Conservation (phyloP, 2,329 filamentous ascomycete species). For the Fusarium sp. region DNA sequence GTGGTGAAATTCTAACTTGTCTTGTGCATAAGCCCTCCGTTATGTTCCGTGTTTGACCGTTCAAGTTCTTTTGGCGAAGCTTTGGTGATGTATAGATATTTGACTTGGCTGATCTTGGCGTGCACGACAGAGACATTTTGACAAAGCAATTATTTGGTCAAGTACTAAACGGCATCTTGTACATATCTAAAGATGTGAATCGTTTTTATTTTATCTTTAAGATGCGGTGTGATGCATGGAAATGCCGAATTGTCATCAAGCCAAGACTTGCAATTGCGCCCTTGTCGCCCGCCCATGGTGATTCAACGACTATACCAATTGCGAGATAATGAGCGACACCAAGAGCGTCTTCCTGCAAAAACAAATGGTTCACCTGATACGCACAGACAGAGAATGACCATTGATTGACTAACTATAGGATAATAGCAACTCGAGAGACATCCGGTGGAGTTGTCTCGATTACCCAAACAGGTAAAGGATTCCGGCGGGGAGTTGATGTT, state of each 20-base stretch:
- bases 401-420: neutral
- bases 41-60: neutral
- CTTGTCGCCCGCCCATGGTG: neutral
- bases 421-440: neutral
- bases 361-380: neutral
- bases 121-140: neutral
- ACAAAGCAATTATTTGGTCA: neutral
- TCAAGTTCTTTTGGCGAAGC: neutral
- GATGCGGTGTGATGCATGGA: neutral
- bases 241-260: neutral
- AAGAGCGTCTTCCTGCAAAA: neutral
- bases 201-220: neutral
- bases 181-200: neutral
- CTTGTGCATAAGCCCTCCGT: neutral
- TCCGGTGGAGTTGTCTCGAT: neutral
- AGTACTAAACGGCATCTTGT: neutral
- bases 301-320: neutral
- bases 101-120: neutral
- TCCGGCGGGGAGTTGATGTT: neutral
- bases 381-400: neutral
- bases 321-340: neutral
- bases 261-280: neutral
- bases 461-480: slow-evolving; percentile 6
- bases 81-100: neutral
- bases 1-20: neutral